phyloP scores from a whole-genome alignment of 768 basidiomycete genomes.

The Termitomyces sp. region DNA sequence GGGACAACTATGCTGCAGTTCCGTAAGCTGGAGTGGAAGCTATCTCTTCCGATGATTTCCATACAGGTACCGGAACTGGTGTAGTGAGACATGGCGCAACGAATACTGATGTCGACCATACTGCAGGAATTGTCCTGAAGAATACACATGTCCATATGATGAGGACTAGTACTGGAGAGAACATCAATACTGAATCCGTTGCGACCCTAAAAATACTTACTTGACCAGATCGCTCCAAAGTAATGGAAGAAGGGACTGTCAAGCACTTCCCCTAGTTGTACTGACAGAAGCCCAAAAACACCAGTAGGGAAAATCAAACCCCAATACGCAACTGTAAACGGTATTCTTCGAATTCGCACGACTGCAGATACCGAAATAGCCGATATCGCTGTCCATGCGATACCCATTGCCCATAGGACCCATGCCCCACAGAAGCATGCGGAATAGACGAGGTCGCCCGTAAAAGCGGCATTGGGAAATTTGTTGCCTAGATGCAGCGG shows the following conservation, averaged over 20 bases:
- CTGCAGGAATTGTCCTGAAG: constrained; percentile 38
- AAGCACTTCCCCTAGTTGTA: constrained; percentile 46
- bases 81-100: constrained; percentile 37
- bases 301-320: constrained; percentile 56
- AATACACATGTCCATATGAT: constrained; percentile 39
- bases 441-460: constrained; percentile 40
- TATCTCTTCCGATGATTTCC: not conserved
- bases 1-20: not conserved
- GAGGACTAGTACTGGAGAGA: constrained; percentile 33
- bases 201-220: constrained; percentile 25
- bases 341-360: constrained; percentile 27
- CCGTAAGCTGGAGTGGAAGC: not conserved
- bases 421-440: constrained; percentile 44
- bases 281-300: constrained; percentile 45
- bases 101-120: constrained; percentile 47
- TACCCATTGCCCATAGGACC: constrained; percentile 52
- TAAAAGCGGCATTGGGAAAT: constrained; percentile 26
- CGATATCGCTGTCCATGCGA: constrained; percentile 47
- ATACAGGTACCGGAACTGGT: not conserved
- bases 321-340: constrained; percentile 49
- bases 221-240: constrained; percentile 51
- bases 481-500: constrained; percentile 21
- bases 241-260: constrained; percentile 47
- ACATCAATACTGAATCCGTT: not conserved
- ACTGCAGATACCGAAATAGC: constrained; percentile 35